Base-by-base conservation (phyloP, 495 filamentous ascomycete genomes). In the Aspergillus cristatus region DNA sequence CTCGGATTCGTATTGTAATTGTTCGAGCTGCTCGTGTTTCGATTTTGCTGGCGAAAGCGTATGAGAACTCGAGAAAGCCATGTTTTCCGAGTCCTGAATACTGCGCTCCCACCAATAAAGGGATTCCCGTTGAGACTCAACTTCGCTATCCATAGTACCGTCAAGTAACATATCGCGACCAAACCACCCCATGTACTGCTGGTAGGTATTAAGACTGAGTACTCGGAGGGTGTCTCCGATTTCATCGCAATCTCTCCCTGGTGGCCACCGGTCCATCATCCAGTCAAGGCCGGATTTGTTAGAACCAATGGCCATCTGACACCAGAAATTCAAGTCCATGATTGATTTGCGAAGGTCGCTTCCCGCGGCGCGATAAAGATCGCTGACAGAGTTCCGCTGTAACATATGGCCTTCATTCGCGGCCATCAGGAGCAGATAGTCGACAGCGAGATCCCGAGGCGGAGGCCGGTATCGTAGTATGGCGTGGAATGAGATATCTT, bases 231-330 rank as follows among this genome's bases (percentile, higher is more conserved):
- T 68, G 30, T 82, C 63, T 2, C 79, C 79, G 32, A 80, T 53
- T 13, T 71, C 62, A 46, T 89, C 80, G 3, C 82, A 47, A 50
- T 89, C 84, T 3, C 63, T 53, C 0, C 82, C 80, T 15, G 64
- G 74, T 12, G 86, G 82, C 76, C 78, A 89, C 28, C 71, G 36
- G 70, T 79, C 58, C 75, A 84, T 45, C 40, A 91, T 81, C 93
- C 93, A 99, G 36, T 91, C 86, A 16, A 94, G 69, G 2, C 90
- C 89, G 1, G 84, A 81, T 53, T 84, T 84, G 11, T 76, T 69
- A 48, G 93, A 90, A n/a, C 93, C 93, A 17, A 97, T 76, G 1
- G 77, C 88, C 59, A 97, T 87, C 59, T 96, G 91, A 50, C 93
- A 97, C 87, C 87, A 96, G 56, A 91, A 94, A 45, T 94, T 78